A percentile compares a stretch with the other conserved stretches of the same genome.
These are phyloP conservation scores for Scedosporium aurantiacum DNA, from an alignment of 2,329 filamentous ascomycete genomes.

Conservation along the genomic window DNA sequence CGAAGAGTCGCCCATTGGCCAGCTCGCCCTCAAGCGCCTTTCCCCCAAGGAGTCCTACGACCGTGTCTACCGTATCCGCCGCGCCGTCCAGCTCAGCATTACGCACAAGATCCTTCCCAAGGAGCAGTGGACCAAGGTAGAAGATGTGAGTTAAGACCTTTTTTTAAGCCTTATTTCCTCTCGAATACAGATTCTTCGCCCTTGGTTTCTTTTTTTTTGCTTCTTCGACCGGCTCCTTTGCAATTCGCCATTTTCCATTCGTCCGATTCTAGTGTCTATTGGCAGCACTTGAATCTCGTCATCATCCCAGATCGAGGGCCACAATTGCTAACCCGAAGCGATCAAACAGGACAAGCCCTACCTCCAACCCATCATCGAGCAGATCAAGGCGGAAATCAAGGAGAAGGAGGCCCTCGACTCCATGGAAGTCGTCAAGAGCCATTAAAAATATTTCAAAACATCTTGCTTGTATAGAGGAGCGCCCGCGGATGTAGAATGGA, in stretches of 20 bases:
- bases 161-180: neutral
- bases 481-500: neutral
- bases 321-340: slow-evolving; percentile 5
- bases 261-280: too few relatives aligned
- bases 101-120: slow-evolving; percentile 54
- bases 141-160: slow-evolving; percentile 30
- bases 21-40: slow-evolving; percentile 82
- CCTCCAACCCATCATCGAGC: slow-evolving; percentile 39
- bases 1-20: slow-evolving; percentile 81
- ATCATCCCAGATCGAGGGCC: too few relatives aligned
- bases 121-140: slow-evolving; percentile 47
- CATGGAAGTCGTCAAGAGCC: slow-evolving; percentile 37
- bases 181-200: neutral
- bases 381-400: slow-evolving; percentile 36
- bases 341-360: slow-evolving; percentile 38
- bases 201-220: slow-evolving; percentile 10
- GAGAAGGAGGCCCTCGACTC: slow-evolving; percentile 44
- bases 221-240: neutral
- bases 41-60: slow-evolving; percentile 87
- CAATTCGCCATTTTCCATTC: neutral
- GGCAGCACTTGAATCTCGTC: too few relatives aligned
- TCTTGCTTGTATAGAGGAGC: neutral
- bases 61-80: slow-evolving; percentile 91
- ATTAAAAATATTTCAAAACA: slow-evolving; percentile 19
- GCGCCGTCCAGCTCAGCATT: slow-evolving; percentile 71